Base-by-base conservation (phyloP, 371 early-diverging fungal species). In the Rhizopus microsporus region DNA sequence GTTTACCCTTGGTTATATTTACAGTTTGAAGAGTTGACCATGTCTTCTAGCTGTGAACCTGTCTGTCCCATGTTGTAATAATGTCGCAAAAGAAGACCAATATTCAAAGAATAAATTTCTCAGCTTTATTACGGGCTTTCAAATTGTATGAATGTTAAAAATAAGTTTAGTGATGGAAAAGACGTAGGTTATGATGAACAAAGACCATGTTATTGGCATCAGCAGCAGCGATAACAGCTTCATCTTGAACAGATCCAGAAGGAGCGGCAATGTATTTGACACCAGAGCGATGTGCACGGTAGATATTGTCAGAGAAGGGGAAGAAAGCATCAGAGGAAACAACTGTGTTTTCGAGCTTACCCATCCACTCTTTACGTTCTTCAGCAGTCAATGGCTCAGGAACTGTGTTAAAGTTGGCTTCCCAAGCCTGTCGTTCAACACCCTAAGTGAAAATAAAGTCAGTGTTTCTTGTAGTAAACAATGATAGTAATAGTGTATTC, bases 251-350 rank as follows among this genome's bases (percentile, higher is more conserved):
- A 29, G 88, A 88, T 44, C 98, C 98, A 62, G 87, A 85, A 17
- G 98, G 93, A 35, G 95, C 95, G 45, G 93, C 96, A 59, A 97
- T 81, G 69, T 85, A 92, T 57, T 80, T 76, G 59, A 93, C 98
- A 63, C 98, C 98, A 29, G 90, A 88, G 70, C 87, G 82, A 32
- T 80, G 75, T 40, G 89, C 97, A 50, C 98, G 86, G 70, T 92
- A 90, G 56, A 98, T 80, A 66, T 96, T 97, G 77, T 98, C 98
- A 8, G 90, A 80, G 88, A 98, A 98, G 67, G 98, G 98, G 93
- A 98, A 98, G 88, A 98, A 98, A 40, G 97, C 97, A 72, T 98
- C 98, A 29, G 94, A 94, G 3, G 93, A 87, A 7, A 96, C 80
- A 9, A 90, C 90, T 33, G 96, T 91, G 49, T 85, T 93, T 30